Percentiles rank a stretch among this genome's conserved stretches.
Conservation (phyloP, 192 early-diverging fungal species). For the Coemansia umbellata region DNA sequence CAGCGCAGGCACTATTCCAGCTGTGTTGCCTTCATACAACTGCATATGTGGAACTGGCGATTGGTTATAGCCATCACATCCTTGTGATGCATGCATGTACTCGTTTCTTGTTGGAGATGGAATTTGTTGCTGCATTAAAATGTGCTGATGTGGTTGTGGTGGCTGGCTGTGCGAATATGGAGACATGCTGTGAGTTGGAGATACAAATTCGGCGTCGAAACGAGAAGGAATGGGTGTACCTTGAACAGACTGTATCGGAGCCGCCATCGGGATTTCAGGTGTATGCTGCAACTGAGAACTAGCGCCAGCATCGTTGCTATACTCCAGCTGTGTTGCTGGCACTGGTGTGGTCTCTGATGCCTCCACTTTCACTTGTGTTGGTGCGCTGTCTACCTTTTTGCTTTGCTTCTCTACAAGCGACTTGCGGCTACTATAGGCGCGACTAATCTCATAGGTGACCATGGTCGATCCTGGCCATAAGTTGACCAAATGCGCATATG, state of each 20-base stretch:
- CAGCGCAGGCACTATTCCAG: not conserved
- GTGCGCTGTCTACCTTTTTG: slow-evolving; percentile 20
- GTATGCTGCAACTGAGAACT: not conserved
- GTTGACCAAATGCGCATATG: slow-evolving; percentile 46
- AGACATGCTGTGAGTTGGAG: not conserved
- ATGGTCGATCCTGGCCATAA: slow-evolving; percentile 48
- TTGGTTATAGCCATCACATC: not conserved
- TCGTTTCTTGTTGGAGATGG: not conserved
- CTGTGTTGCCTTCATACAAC: not conserved
- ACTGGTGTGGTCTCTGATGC: not conserved
- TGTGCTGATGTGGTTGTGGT: not conserved
- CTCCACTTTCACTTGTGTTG: not conserved
- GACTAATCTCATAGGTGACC: slow-evolving; percentile 51
- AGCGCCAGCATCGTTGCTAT: not conserved
- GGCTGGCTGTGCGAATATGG: not conserved
- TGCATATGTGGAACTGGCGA: not conserved
- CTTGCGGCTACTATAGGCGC: slow-evolving; percentile 52
- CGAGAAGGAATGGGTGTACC: not conserved
- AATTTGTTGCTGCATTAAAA: not conserved
- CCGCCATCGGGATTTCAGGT: not conserved
- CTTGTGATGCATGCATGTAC: not conserved
- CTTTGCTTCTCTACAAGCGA: slow-evolving; percentile 43
- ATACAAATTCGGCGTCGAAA: not conserved
- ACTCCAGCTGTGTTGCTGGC: not conserved
- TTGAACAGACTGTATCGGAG: not conserved